Evolutionary conservation across 2,329 filamentous ascomycete genomes (phyloP).

Genomic region (Colletotrichum sp.): DNA sequence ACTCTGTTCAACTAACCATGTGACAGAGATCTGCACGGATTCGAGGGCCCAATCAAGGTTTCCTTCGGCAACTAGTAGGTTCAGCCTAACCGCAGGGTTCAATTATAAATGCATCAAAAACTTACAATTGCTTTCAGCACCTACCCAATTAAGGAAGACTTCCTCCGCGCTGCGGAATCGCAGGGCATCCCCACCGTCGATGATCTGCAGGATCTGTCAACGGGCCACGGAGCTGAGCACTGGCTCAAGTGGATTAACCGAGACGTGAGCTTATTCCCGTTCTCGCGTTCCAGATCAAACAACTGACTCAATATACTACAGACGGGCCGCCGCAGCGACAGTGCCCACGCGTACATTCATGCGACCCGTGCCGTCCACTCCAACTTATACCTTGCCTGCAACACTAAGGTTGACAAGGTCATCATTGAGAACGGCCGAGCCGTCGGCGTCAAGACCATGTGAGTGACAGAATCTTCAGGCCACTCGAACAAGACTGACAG

Average conservation of each 20-base stretch:
- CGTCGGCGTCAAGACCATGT: conserved; percentile 73
- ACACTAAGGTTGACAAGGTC: conserved; percentile 80
- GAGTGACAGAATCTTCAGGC: conserved; percentile 20
- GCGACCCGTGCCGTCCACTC: conserved; percentile 72
- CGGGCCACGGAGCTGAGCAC: conserved; percentile 75
- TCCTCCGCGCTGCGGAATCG: conserved; percentile 73
- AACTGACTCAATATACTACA: conserved; percentile 28
- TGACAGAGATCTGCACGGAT: conserved; percentile 70
- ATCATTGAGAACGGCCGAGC: conserved; percentile 75
- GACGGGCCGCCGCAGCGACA: conserved; percentile 76
- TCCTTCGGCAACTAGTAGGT: conserved; percentile 75
- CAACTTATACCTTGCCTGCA: conserved; percentile 75
- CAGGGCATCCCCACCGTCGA: conserved; percentile 78
- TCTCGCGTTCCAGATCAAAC: neutral
- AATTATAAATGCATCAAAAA: neutral
- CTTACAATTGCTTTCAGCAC: conserved; percentile 45
- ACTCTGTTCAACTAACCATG: neutral
- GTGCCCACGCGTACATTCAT: conserved; percentile 80
- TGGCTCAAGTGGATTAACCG: conserved; percentile 89
- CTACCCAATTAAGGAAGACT: conserved; percentile 84
- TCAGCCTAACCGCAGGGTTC: neutral
- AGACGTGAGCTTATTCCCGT: conserved; percentile 43
- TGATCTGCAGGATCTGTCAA: conserved; percentile 75
- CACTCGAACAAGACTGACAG: neutral
- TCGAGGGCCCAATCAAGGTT: conserved; percentile 81